Base-by-base conservation (phyloP, 371 early-diverging fungal species). In the Mortierella sp. region DNA sequence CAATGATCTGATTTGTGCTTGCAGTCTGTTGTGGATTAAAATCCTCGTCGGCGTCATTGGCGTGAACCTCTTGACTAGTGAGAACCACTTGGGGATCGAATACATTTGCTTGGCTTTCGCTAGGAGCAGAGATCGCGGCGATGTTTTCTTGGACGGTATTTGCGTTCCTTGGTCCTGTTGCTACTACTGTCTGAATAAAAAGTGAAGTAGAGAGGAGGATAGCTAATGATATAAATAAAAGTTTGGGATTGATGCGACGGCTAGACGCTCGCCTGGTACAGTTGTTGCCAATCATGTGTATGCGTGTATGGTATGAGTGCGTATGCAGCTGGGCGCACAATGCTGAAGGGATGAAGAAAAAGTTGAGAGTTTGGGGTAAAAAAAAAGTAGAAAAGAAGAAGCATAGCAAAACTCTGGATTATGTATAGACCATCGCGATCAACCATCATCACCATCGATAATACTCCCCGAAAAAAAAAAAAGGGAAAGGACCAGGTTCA, bases 21-120 rank as follows among this genome's bases (percentile, higher is more conserved):
- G 35, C 9, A 3, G 54, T 40, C 51, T 78, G 79, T 28, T 78
- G 79, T 5, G 78, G 78, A 52, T 77, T 77, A 14, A 28, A 5
- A 8, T 57, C 49, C 6, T 28, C 35, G 30, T 58, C 47, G 18
- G 52, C 22, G 6, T 40, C 22, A 22, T 61, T n/a, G 11, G 20
- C 32, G 22, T 11, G 24, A 18, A 30, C 49, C 11, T 51, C 61
- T 43, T 61, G 22, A 26, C 18, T 43, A 16, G 49, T 24, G 5
- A 30, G 18, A 28, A 12, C 22, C 3, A 14, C 18, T 22, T 43
- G 35, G 24, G 55, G 30, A 11, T 30, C 55, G 6, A 45, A 37
- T 9, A 12, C 9, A n/a, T 45, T 62, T 5, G 45, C 24, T 12
- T 28, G 5, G 3, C 26, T 26, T 54, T 26, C 26, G 26, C 24